Percentiles rank a stretch among this genome's conserved stretches.
These are phyloP conservation scores for Macrophomina phaseolina DNA, from an alignment of 2,329 filamentous ascomycete genomes.

Conservation along the genomic window DNA sequence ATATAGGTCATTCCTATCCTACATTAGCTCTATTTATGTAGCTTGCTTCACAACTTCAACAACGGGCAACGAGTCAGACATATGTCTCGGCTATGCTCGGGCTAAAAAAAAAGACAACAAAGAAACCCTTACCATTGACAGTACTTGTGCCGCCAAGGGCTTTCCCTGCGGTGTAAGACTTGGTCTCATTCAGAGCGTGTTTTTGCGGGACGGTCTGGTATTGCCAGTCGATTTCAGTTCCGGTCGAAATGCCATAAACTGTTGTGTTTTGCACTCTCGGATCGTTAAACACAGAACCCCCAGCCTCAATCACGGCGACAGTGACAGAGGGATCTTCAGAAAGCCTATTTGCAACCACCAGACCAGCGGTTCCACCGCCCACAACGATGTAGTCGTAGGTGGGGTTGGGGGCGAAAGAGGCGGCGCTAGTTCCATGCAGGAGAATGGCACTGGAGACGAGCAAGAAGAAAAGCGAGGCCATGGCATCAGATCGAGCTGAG, in stretches of 20 bases:
- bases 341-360: conserved; percentile 35
- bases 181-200: conserved; percentile 33
- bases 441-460: not conserved
- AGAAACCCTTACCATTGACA: conserved; percentile 40
- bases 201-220: conserved; percentile 43
- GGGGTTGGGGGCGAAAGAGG: not conserved
- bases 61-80: too few species aligned
- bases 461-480: not conserved
- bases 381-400: conserved; percentile 27
- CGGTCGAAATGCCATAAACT: conserved; percentile 35
- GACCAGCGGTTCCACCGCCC: conserved; percentile 31
- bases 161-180: conserved; percentile 42
- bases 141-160: conserved; percentile 45
- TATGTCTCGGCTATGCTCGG: too few species aligned
- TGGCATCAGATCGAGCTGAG: not conserved
- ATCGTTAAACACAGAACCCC: conserved; percentile 35
- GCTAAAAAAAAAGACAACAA: too few species aligned
- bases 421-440: not conserved
- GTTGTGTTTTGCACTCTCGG: conserved; percentile 37
- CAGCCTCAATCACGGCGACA: conserved; percentile 33
- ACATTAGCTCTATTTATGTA: not conserved
- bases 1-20: conserved; percentile 30
- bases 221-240: conserved; percentile 44
- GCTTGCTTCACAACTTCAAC: too few species aligned
- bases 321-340: conserved; percentile 35